A percentile compares a stretch with the other conserved stretches of the same genome.
Evolutionary conservation across 2,329 filamentous ascomycete species (phyloP).

Genomic region (Exophiala sp.): DNA sequence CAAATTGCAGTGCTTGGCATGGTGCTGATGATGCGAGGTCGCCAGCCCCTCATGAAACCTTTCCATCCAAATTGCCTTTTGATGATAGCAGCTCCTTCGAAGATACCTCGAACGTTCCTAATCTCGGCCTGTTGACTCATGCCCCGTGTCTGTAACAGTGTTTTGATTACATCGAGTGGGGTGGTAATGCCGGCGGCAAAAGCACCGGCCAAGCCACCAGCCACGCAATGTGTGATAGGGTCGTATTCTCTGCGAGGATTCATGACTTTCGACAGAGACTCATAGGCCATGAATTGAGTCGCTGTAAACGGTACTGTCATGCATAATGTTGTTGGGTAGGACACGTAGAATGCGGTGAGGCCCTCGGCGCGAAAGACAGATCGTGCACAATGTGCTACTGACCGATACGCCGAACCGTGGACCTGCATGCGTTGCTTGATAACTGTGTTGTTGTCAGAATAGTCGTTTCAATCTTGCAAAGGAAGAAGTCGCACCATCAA

Average conservation of each 20-base stretch:
- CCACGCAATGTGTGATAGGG: constrained; percentile 87
- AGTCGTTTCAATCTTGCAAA: neutral
- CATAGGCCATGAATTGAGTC: constrained; percentile 95
- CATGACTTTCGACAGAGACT: constrained; percentile 90
- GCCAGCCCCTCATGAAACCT: constrained; percentile 91
- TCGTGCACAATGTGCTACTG: constrained; percentile 79
- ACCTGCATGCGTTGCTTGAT: constrained; percentile 99
- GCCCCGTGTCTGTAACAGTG: constrained; percentile 88
- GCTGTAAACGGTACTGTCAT: constrained; percentile 99
- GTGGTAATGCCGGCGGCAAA: constrained; percentile 92
- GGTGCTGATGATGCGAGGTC: constrained; percentile 86
- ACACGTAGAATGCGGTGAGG: constrained; percentile 90
- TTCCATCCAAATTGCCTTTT: constrained; percentile 76
- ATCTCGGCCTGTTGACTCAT: constrained; percentile 76
- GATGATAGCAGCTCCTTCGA: constrained; percentile 75
- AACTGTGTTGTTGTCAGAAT: constrained; percentile 53
- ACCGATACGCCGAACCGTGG: constrained; percentile 88
- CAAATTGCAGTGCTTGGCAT: constrained; percentile 99
- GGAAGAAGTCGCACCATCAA: constrained; percentile 68
- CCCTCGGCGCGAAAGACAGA: constrained; percentile 87
- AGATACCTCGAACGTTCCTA: constrained; percentile 76
- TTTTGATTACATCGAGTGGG: constrained; percentile 97
- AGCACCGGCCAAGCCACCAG: constrained; percentile 87
- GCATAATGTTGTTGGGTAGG: constrained; percentile 93
- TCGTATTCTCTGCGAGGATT: constrained; percentile 79